Evolutionary conservation across 2,329 filamentous ascomycete species (phyloP).

Genomic region (Fusarium sp.): DNA sequence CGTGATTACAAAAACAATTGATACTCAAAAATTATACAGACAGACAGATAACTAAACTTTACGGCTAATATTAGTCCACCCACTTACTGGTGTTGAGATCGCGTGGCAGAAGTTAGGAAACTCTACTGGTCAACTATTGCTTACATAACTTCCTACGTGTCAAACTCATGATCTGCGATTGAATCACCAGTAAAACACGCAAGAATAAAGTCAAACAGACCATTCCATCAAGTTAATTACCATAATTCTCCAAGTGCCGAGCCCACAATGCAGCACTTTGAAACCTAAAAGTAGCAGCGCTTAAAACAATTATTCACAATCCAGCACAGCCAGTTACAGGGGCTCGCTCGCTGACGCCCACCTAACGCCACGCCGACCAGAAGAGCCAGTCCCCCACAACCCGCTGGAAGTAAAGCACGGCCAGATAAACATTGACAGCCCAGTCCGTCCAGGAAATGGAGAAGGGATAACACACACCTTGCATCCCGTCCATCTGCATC

Average conservation of each 20-base stretch:
- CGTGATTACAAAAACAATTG: no score
- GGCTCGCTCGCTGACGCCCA: slow-evolving; percentile 30
- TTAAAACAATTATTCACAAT: slow-evolving; percentile 4
- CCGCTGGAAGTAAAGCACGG: not conserved
- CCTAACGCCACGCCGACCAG: slow-evolving; percentile 42
- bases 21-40: no score
- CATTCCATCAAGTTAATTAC: not conserved
- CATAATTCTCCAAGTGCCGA: slow-evolving; percentile 10
- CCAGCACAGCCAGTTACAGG: slow-evolving; percentile 24
- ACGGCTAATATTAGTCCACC: no score
- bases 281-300: slow-evolving; percentile 16
- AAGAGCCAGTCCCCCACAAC: slow-evolving; percentile 36
- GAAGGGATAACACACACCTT: slow-evolving; percentile 33
- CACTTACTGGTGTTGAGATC: not conserved
- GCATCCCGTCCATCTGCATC: slow-evolving; percentile 10
- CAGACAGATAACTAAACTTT: no score
- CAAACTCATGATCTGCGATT: not conserved
- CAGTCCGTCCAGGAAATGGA: slow-evolving; percentile 11
- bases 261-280: not conserved
- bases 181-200: slow-evolving; percentile 1
- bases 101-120: slow-evolving; percentile 1
- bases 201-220: not conserved
- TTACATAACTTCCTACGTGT: not conserved
- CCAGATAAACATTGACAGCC: no score
- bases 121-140: not conserved